Evolutionary conservation across 2,329 filamentous ascomycete species (phyloP), one percentile per base, ranked within the genome.

Genomic region (Monilinia fructicola): DNA sequence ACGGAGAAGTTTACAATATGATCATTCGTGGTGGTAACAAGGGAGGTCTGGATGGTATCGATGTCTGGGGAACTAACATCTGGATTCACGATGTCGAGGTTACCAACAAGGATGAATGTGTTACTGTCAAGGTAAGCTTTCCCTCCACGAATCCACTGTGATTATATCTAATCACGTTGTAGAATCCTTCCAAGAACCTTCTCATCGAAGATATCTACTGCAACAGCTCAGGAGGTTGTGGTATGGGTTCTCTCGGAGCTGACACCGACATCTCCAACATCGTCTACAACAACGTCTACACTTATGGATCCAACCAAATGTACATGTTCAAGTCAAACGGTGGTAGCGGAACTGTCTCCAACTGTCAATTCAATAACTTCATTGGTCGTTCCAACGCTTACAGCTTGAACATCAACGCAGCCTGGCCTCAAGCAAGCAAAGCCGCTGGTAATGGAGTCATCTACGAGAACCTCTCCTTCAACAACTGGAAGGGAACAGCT

Each of bases 281-380:
- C 67, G 75, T 78, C 31, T 87, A 87, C 77, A 78, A 79, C 72
- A 85, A 87, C 72, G 73, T 87, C 68, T 87, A 87, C 78, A 87
- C 84, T 46, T 61, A 66, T 53, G 28, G 61, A n/a, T 83, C 81
- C 12, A 87, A 87, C 78, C 83, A 87, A 72, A 87, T 87, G 84
- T 81, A 82, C 76, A 85, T 86, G 83, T 82, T 87, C 78, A 88
- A 87, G 76, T 83, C 81, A 64, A 84, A 86, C 71, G 85, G 85
- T 53, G 85, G 85, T 48, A 79, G 74, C 66, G 85, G 85, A 28
- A 79, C 77, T 2, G 80, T 87, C 5, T 78, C 79, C 53, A 81
- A 86, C 69, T 77, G 80, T 18, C 71, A 80, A 1, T 79, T 87
- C 52, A 81, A 84, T 71, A 86, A 86, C 77, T 88, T 87, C 75